Base-by-base conservation (phyloP, 164 flowering plant species). In the Kalanchoe fedtschenkoi region DNA sequence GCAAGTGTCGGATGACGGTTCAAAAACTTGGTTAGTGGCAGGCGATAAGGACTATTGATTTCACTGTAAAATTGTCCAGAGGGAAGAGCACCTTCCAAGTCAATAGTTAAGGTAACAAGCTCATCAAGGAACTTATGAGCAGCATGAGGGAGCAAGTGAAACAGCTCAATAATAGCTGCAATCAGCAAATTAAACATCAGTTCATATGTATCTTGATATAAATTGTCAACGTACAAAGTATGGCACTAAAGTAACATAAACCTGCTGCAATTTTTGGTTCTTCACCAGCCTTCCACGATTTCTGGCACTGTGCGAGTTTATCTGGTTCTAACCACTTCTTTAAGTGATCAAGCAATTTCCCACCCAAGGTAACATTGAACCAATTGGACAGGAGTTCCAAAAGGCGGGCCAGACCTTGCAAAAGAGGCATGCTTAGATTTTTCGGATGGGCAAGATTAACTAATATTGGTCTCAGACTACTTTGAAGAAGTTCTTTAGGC, bases 261-360 rank as follows among this genome's bases (percentile, higher is more conserved):
- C 99, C 99, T 61, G 99, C 95, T 28, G 99, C 99, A 77, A 95
- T 86, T 77, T 91, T 91, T 61, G 99, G 99, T 70, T 91, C 99
- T 71, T 95, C 99, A 39, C 99, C 99, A 73, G 96, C 79, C 71
- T 95, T 95, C 99, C 99, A 95, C 30, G 91, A 77, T 70, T 91
- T 95, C 73, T 88, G 96, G 65, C 78, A 73, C 70, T 81, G 91
- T n/a, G 95, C 90, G 71, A 95, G 97, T 69, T 95, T 95, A 63
- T 95, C 99, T n/a, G 99, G 99, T 69, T 95, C 99, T 69, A 91
- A 73, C 97, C 97, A 95, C 75, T 86, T 95, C 71, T 83, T 91
- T 22, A 95, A 86, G 78, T 95, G 99, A 75, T 95, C 99, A 74
- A 95, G 66, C 75, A 95, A 69, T 72, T 95, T 95, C 47, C 84